phyloP scores from a whole-genome alignment of 2,329 filamentous ascomycete genomes.

The Colletotrichum endophyticum region DNA sequence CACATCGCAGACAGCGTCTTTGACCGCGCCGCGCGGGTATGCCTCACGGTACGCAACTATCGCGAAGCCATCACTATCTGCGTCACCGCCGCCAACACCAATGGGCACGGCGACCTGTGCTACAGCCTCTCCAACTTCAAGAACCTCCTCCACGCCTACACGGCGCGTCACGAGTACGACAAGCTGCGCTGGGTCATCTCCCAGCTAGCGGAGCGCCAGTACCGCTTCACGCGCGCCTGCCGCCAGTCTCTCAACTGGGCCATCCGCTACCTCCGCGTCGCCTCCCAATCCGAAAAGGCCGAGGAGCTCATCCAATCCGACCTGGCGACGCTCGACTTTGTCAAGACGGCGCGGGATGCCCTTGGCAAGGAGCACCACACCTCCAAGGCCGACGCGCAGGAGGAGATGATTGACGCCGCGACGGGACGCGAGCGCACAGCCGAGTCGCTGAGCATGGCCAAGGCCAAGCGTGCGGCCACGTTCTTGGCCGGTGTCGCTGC shows the following conservation, averaged over 20 bases:
- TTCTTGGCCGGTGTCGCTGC: neutral
- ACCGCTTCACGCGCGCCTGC: constrained; percentile 1
- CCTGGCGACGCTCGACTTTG: neutral
- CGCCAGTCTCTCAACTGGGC: constrained; percentile 9
- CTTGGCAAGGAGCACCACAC: neutral
- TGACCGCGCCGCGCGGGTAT: constrained; percentile 37
- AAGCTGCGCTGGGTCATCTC: constrained; percentile 33
- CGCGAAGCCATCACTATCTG: constrained; percentile 36
- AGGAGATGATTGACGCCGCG: neutral
- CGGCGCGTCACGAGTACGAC: constrained; percentile 31
- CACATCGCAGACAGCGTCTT: constrained; percentile 39
- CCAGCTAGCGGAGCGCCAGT: constrained; percentile 9
- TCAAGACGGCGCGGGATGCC: neutral
- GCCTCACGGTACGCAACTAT: constrained; percentile 32
- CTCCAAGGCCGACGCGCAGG: neutral
- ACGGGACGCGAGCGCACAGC: neutral
- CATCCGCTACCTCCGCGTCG: constrained; percentile 8
- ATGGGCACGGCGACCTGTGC: constrained; percentile 38
- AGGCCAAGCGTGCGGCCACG: neutral
- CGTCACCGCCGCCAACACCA: constrained; percentile 37
- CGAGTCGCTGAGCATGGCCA: neutral
- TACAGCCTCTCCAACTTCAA: constrained; percentile 44
- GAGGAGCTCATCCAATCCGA: constrained; percentile 10
- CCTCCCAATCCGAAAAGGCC: constrained; percentile 8
- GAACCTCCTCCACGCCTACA: constrained; percentile 39